Evolutionary conservation across 352 stramenopile genomes (phyloP), one percentile per base, ranked within the genome.

Genomic region (Pythium myriotylum): DNA sequence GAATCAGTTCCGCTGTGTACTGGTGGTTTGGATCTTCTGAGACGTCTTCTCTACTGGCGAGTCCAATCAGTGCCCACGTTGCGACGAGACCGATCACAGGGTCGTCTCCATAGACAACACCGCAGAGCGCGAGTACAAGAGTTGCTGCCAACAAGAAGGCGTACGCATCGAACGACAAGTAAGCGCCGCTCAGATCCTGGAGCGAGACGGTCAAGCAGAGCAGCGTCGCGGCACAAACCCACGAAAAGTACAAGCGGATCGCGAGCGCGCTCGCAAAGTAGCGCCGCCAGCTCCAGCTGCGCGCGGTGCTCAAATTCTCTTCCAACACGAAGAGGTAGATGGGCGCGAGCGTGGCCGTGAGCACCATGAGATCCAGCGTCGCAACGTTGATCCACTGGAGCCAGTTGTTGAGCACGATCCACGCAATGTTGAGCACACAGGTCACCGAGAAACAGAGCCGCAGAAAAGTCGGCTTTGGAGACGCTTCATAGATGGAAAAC

Each of bases 251-350:
- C 2, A 91, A 45, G 3, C 74, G 74, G 22, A 89, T 68, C 45
- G 68, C 74, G 5, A 91, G 54, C 55, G 86, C 79, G 43, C 79
- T 85, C 54, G 65, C 74, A 2, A 87, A 33, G 65, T 81, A 88
- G 63, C 75, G 67, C 46, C 68, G 72, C 74, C 77, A 89, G 23
- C 50, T n/a, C 48, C 80, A 35, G 29, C 5, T 35, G 5, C 29
- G 5, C 29, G 70, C 9, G 76, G 67, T 14, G 53, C 40, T 20
- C 9, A 20, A 27, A 70, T 66, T 70, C 54, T 87, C 64, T 20
- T 77, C 72, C 54, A 69, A 80, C 24, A 76, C 65, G 26, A 83
- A 87, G 39, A 83, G 37, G 62, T 91, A 91, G 58, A 89, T 79
- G 16, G 66, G 70, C 22, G 84, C 52, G 3, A 88, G 59, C 23